Conservation (phyloP, 176 grass and related monocot genomes). For the Eremochloa ophiuroides region DNA sequence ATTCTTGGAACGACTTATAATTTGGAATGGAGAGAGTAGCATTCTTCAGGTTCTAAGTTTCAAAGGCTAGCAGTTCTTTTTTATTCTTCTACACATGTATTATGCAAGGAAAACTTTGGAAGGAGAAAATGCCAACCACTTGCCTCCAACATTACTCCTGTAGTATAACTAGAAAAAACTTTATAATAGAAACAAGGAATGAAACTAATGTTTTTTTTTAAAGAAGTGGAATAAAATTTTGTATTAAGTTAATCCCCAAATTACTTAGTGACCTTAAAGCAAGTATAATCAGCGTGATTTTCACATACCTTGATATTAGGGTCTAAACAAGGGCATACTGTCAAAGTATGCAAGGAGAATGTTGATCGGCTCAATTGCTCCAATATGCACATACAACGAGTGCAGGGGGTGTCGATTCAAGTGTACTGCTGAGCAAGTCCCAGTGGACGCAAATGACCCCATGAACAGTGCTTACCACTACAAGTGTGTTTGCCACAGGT, state of each 20-base stretch:
- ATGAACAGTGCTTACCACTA: conserved; percentile 97
- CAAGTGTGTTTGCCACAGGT: conserved; percentile 91
- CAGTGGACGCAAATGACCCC: conserved; percentile 81
- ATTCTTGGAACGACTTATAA: no score
- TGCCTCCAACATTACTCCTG: conserved; percentile 4
- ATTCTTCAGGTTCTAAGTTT: conserved; percentile 13
- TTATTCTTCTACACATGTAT: neutral
- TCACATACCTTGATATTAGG: conserved; percentile 31
- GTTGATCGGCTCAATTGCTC: conserved; percentile 83
- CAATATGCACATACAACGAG: conserved; percentile 85
- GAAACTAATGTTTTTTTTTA: neutral
- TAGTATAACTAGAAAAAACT: conserved; percentile 2
- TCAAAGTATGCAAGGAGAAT: conserved; percentile 44
- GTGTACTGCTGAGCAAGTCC: conserved; percentile 86
- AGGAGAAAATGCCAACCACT: neutral
- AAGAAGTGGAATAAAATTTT: conserved; percentile 6
- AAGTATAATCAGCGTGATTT: conserved; percentile 33
- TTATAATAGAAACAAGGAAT: neutral
- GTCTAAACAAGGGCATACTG: conserved; percentile 21
- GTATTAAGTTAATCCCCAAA: conserved; percentile 8
- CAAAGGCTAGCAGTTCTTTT: neutral
- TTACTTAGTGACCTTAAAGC: neutral
- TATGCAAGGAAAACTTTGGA: neutral
- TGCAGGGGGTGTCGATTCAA: conserved; percentile 86
- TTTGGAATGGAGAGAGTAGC: no score